Conservation (phyloP, 202 grass and related monocot genomes). For the Elaeis oleifera region DNA sequence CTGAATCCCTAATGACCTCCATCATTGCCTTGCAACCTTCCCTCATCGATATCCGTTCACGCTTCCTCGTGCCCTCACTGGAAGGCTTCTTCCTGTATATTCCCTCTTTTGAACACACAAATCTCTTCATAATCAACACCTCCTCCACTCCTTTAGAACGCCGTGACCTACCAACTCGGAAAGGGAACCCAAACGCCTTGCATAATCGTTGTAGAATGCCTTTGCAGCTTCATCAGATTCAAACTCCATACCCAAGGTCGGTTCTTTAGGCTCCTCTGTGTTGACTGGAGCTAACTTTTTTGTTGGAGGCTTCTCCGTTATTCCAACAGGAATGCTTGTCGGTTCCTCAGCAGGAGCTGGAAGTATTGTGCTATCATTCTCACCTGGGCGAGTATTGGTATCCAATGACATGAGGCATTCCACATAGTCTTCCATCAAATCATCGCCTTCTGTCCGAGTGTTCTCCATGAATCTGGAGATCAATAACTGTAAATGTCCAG, state of each 20-base stretch:
- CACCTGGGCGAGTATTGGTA: slow-evolving; percentile 37
- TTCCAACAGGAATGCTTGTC: slow-evolving; percentile 14
- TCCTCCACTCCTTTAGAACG: slow-evolving; percentile 68
- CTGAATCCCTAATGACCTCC: slow-evolving; percentile 62
- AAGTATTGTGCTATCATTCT: slow-evolving; percentile 36
- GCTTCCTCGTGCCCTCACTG: slow-evolving; percentile 50
- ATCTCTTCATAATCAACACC: slow-evolving; percentile 90
- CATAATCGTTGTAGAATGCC: slow-evolving; percentile 43
- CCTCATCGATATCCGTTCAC: slow-evolving; percentile 70
- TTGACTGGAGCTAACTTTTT: slow-evolving; percentile 26
- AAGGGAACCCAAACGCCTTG: slow-evolving; percentile 30
- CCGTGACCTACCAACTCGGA: slow-evolving; percentile 42
- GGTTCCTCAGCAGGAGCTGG: slow-evolving; percentile 22
- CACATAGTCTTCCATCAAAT: slow-evolving; percentile 76
- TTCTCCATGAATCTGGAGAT: slow-evolving; percentile 36
- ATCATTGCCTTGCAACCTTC: slow-evolving; percentile 99
- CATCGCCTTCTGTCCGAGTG: slow-evolving; percentile 38
- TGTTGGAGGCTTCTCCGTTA: slow-evolving; percentile 10
- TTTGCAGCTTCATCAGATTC: slow-evolving; percentile 46
- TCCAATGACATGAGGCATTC: slow-evolving; percentile 89
- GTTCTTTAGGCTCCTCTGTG: slow-evolving; percentile 42
- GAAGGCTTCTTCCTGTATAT: slow-evolving; percentile 54
- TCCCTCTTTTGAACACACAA: slow-evolving; percentile 88
- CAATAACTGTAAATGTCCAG: slow-evolving; percentile 6
- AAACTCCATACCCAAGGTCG: slow-evolving; percentile 56